Evolutionary conservation across 225 moss, liverwort and hornwort species (phyloP), one percentile per base, ranked within the genome.

Genomic region (Anthoceros angustus): DNA sequence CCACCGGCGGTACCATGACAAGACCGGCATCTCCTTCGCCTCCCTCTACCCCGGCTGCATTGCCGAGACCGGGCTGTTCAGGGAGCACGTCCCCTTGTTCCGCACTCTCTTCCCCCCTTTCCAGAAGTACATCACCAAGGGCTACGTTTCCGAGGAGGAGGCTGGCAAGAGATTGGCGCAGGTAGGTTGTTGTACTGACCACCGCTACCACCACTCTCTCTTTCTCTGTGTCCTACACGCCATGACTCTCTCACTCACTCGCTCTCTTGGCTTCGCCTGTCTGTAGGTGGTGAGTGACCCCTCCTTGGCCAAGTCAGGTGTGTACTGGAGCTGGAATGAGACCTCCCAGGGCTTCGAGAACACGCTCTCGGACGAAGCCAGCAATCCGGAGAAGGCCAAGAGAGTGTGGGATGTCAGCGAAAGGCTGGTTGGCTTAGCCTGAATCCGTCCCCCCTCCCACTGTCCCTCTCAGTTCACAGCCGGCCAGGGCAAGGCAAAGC

Each of bases 41-140:
- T 98, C 98, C n/a, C 66, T 98, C 62, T 98, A 98, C 62, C 98
- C 98, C 45, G 98, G 98, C 14, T 98, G 98, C 81, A 98, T 98
- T 50, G 98, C 98, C 16, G 89, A 92, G 43, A 98, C 92, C 15
- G 98, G 98, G 18, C 86, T 98, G 42, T 98, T 92, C 77, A 82
- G 98, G 42, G 89, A 98, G 67, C 98, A 98, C 32, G 72, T 86
- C 61, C 76, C 82, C 41, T 72, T 98, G 62, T 98, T 98, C 74
- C 77, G 89, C 63, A 89, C 83, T 39, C 84, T 98, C 25, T 98
- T 98, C 65, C 89, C 92, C 42, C 98, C 92, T 21, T 98, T 98
- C 66, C 98, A 98, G 72, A 98, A 98, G 77, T 98, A 89, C 61
- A 87, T 98, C 63, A 92, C 98, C 18, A 98, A 98, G 65, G 98